These are phyloP conservation scores for Apostasia shenzhenica DNA, from an alignment of 106 monocot genomes.

Conservation along the genomic window DNA sequence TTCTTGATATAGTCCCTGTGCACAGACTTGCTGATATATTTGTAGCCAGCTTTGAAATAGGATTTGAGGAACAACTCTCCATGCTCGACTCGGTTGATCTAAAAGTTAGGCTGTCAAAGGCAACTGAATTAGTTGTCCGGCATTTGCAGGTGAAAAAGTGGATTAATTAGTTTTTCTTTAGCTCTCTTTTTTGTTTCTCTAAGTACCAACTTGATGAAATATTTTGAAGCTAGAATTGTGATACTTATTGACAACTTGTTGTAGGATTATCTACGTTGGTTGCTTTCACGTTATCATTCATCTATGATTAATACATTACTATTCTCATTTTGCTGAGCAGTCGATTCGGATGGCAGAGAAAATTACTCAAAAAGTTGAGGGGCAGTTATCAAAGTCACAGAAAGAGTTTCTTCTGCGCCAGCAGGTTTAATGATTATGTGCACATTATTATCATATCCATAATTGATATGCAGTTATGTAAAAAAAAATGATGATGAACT, in stretches of 20 bases:
- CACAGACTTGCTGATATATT: conserved; percentile 97
- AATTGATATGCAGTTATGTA: no score
- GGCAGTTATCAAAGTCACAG: conserved; percentile 94
- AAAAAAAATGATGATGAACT: no score
- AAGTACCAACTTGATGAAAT: no score
- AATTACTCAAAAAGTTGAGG: conserved; percentile 99
- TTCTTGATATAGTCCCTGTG: conserved; percentile 97
- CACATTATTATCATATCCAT: no score
- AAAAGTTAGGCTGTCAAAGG: conserved; percentile 86
- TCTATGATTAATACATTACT: background rate
- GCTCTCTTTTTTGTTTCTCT: no score
- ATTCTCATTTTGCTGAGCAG: conserved; percentile 30
- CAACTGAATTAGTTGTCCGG: conserved; percentile 85
- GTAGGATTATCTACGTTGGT: no score
- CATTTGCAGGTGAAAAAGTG: conserved; percentile 74
- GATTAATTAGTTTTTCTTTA: background rate
- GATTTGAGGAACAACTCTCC: conserved; percentile 95
- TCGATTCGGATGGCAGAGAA: conserved; percentile 98
- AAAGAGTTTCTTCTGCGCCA: conserved; percentile 97
- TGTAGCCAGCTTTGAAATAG: conserved; percentile 99
- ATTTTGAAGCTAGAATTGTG: no score
- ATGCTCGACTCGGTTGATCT: conserved; percentile 97
- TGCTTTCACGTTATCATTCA: no score
- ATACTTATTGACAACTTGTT: no score
- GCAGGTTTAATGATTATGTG: conserved; percentile 43